Base-by-base conservation (phyloP, 2,329 filamentous ascomycete genomes). In the Paecilomyces variotii region DNA sequence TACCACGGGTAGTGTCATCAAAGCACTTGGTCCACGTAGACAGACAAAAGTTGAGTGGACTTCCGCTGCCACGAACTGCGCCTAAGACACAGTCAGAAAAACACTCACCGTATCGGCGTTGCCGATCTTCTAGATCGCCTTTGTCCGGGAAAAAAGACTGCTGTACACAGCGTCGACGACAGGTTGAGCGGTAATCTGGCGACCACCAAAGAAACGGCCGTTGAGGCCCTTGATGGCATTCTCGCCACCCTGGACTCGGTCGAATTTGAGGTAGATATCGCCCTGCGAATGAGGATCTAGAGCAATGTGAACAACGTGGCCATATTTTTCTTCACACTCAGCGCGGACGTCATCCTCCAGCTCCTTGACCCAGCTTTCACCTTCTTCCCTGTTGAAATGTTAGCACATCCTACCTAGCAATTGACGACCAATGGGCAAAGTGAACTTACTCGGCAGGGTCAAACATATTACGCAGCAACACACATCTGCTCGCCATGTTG, bases 161-260 rank as follows among this genome's bases (percentile, higher is more conserved):
- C 90, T 94, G 86, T 97, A 99, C 79, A 99, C 91, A 71, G 93
- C 93, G 78, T 99, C 94, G 75, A 97, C 93, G 78, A 99, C 91
- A 75, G 92, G 94, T 64, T 91, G 89, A 68, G 93, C 94, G 73
- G 89, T 93, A 75, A 99, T 96, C 81, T 90, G 91, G 70, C 87
- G 86, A 70, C 90, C 90, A 72, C 91, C 94, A 77, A 99, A 99
- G 77, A 90, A 96, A 72, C 94, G 88, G 71, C 94, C 94, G 76
- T 99, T 97, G 63, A 99, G 85, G 71, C 94, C 94, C 75, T 96
- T 95, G 78, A 97, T 95, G 68, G 94, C 94, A 73, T 97, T 97
- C 78, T 97, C 91, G 73, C 93, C 93, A 68, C 93, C 93, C 74
- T 92, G 86, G 62, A 97, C 90, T 70, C 91, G 89, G 77, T 96